These are phyloP conservation scores for Takashimella koratensis DNA, from an alignment of 1,284 basidiomycete genomes.

Conservation along the genomic window DNA sequence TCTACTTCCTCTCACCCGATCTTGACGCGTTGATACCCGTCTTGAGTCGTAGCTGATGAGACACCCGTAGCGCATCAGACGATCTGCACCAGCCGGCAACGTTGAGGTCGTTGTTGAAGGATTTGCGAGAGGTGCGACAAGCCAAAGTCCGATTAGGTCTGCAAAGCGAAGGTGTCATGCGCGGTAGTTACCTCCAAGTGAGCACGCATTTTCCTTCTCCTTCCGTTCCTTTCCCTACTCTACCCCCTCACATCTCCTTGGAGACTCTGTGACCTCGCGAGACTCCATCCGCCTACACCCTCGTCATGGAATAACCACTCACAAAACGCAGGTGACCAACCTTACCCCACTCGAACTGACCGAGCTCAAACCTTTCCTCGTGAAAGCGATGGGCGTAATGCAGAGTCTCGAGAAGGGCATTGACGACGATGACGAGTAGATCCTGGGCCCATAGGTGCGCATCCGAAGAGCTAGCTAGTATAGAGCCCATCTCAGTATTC, in stretches of 20 bases:
- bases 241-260: background rate
- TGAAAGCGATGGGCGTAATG: conserved; percentile 72
- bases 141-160: conserved; percentile 87
- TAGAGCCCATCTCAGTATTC: too few relatives aligned
- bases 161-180: conserved; percentile 59
- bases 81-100: conserved; percentile 79
- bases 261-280: too few relatives aligned
- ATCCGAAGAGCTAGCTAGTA: too few relatives aligned
- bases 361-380: conserved; percentile 84
- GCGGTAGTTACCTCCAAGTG: conserved; percentile 63
- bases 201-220: conserved; percentile 16
- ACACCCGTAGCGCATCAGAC: conserved; percentile 70
- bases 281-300: too few relatives aligned
- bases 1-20: background rate
- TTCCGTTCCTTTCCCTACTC: background rate
- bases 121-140: conserved; percentile 89
- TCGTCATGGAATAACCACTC: too few relatives aligned
- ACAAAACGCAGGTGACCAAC: conserved; percentile 64
- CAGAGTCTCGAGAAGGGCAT: conserved; percentile 33
- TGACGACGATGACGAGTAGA: conserved; percentile 20
- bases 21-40: background rate
- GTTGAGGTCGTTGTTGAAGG: conserved; percentile 80
- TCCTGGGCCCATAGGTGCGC: background rate
- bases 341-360: conserved; percentile 87
- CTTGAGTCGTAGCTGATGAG: too few relatives aligned